A percentile compares a stretch with the other conserved stretches of the same genome.
Evolutionary conservation across 768 basidiomycete species (phyloP).

Genomic region (Mycena rosella): DNA sequence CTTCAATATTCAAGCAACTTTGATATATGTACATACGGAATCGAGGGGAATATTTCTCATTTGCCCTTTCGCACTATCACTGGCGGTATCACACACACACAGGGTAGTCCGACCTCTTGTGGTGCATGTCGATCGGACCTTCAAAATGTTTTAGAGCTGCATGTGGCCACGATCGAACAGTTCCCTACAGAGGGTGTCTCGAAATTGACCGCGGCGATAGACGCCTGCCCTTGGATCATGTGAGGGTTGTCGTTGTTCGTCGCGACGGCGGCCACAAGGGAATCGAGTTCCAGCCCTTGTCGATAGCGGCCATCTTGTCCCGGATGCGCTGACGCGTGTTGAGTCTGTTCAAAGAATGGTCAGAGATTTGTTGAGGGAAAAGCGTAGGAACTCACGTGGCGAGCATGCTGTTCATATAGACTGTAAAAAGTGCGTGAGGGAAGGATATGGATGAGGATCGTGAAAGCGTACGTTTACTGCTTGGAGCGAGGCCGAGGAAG

Average conservation of each 20-base stretch:
- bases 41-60: neutral
- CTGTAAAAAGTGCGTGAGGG: neutral
- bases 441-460: neutral
- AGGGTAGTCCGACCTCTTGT: conserved; percentile 10
- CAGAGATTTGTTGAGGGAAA: too few species aligned
- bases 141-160: conserved; percentile 16
- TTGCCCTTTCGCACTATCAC: neutral
- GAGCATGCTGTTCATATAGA: conserved; percentile 37
- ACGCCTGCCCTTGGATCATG: conserved; percentile 4
- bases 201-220: conserved; percentile 24
- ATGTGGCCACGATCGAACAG: conserved; percentile 7
- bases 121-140: conserved; percentile 19
- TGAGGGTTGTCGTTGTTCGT: neutral
- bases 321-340: conserved; percentile 26
- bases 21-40: neutral
- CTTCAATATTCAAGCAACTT: too few species aligned
- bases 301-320: conserved; percentile 1
- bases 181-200: conserved; percentile 19
- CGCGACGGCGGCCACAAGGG: conserved; percentile 4
- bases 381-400: conserved; percentile 15
- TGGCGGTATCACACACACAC: too few species aligned
- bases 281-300: conserved; percentile 36
- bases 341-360: conserved; percentile 6
- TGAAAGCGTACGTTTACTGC: conserved; percentile 25
- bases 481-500: conserved; percentile 29